Conservation (phyloP, 2,329 filamentous ascomycete genomes). For the Zalaria obscura region DNA sequence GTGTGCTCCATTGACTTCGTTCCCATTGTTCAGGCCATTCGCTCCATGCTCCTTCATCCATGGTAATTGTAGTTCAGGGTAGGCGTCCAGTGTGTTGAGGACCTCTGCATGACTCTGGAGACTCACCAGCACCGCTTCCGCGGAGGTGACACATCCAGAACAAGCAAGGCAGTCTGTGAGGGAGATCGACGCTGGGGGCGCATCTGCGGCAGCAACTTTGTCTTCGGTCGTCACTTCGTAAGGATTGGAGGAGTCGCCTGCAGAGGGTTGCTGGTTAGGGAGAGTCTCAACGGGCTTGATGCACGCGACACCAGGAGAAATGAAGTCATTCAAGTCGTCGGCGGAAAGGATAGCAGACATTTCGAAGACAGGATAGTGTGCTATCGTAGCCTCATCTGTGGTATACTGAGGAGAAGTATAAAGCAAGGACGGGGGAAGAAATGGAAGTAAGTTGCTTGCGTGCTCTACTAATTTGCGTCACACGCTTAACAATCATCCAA, state of each 20-base stretch:
- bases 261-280: conserved; percentile 41
- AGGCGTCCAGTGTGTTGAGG: conserved; percentile 60
- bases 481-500: too few relatives aligned
- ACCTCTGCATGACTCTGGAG: conserved; percentile 91
- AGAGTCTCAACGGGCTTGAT: conserved; percentile 96
- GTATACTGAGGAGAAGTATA: too few relatives aligned
- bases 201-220: conserved; percentile 40
- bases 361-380: not conserved
- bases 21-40: conserved; percentile 5
- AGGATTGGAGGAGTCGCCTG: conserved; percentile 30
- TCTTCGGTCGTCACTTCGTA: conserved; percentile 94
- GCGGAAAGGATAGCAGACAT: conserved; percentile 98
- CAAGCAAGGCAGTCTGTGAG: conserved; percentile 95
- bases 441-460: too few relatives aligned
- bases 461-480: too few relatives aligned
- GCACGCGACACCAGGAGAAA: conserved; percentile 90
- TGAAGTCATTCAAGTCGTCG: conserved; percentile 98
- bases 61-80: conserved; percentile 27
- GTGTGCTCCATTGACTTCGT: not conserved
- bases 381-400: too few relatives aligned
- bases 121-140: conserved; percentile 91
- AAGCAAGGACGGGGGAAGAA: too few relatives aligned
- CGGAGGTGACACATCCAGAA: conserved; percentile 93
- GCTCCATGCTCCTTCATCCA: conserved; percentile 10
- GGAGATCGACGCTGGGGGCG: conserved; percentile 75